Evolutionary conservation across 2,329 filamentous ascomycete species (phyloP).

Genomic region (Diatrype stigma): DNA sequence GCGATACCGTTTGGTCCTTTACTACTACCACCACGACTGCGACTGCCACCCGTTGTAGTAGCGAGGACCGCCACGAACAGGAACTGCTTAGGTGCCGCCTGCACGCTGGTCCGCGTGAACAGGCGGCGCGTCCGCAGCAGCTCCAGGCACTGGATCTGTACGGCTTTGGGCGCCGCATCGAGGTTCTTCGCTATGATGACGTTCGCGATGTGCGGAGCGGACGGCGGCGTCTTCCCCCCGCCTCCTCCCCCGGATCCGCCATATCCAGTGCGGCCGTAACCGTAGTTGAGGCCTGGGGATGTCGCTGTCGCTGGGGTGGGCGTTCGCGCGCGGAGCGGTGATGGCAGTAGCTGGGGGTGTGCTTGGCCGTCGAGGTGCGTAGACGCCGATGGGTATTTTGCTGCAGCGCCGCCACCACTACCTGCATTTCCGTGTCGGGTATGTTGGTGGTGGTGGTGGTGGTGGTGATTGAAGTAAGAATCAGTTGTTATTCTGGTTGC

Average conservation of each 20-base stretch:
- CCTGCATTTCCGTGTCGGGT: not conserved
- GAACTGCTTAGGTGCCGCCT: slow-evolving; percentile 72
- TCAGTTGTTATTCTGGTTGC: slow-evolving; percentile 14
- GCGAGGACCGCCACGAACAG: slow-evolving; percentile 77
- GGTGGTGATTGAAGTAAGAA: slow-evolving; percentile 10
- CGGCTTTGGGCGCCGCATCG: slow-evolving; percentile 64
- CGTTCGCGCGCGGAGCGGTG: not conserved
- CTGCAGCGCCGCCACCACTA: slow-evolving; percentile 5
- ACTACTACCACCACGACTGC: not conserved
- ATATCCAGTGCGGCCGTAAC: slow-evolving; percentile 1
- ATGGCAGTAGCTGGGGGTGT: slow-evolving; percentile 4
- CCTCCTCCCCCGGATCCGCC: not conserved
- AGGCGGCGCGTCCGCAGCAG: slow-evolving; percentile 76
- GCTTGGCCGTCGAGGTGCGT: not conserved
- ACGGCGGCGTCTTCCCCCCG: not conserved
- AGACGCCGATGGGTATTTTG: slow-evolving; percentile 19
- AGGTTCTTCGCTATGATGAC: slow-evolving; percentile 79
- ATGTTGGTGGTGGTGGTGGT: too few relatives aligned
- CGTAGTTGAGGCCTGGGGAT: not conserved
- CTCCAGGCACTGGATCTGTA: slow-evolving; percentile 79
- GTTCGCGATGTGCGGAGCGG: slow-evolving; percentile 58
- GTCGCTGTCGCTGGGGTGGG: slow-evolving; percentile 3
- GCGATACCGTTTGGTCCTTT: slow-evolving; percentile 42
- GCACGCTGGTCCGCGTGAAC: slow-evolving; percentile 69
- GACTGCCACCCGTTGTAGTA: slow-evolving; percentile 6